A percentile compares a stretch with the other conserved stretches of the same genome.
phyloP scores from a whole-genome alignment of 2,329 filamentous ascomycete genomes.

The Coleophoma cylindrospora region DNA sequence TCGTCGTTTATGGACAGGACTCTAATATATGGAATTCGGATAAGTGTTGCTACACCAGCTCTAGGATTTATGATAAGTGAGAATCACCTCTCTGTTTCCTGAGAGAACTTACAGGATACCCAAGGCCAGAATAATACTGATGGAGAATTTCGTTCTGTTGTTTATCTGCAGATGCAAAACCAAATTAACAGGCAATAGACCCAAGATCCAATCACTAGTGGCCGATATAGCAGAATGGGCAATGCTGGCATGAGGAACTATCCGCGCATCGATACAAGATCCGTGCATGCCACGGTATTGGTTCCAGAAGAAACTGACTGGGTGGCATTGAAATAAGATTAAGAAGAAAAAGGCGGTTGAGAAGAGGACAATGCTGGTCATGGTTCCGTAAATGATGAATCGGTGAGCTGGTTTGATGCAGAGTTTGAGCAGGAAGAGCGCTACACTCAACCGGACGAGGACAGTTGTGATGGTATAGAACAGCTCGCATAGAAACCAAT shows the following conservation, averaged over 20 bases:
- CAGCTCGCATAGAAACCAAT: conserved; percentile 52
- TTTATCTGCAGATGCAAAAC: conserved; percentile 52
- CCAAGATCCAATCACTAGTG: conserved; percentile 44
- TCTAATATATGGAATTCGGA: conserved; percentile 18
- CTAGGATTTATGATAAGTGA: conserved; percentile 2
- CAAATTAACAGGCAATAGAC: conserved; percentile 48
- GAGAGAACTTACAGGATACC: conserved; percentile 41
- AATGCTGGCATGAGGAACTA: conserved; percentile 47
- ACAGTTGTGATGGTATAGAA: conserved; percentile 44
- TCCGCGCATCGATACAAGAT: conserved; percentile 31
- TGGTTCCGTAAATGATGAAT: conserved; percentile 39
- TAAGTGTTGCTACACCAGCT: conserved; percentile 17
- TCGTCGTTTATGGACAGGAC: conserved; percentile 12
- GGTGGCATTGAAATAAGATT: conserved; percentile 46
- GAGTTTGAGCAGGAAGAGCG: conserved; percentile 47
- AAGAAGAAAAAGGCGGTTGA: conserved; percentile 44
- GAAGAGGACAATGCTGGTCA: conserved; percentile 37
- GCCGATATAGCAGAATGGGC: conserved; percentile 43
- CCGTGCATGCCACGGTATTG: conserved; percentile 16
- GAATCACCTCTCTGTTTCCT: not conserved
- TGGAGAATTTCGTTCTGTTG: conserved; percentile 41
- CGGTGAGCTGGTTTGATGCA: conserved; percentile 39
- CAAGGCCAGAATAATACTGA: conserved; percentile 48
- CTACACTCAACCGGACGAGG: conserved; percentile 37
- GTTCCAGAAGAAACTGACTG: conserved; percentile 46